Evolutionary conservation across 441 rosid species (phyloP).

Genomic region (Erysimum pusillum): DNA sequence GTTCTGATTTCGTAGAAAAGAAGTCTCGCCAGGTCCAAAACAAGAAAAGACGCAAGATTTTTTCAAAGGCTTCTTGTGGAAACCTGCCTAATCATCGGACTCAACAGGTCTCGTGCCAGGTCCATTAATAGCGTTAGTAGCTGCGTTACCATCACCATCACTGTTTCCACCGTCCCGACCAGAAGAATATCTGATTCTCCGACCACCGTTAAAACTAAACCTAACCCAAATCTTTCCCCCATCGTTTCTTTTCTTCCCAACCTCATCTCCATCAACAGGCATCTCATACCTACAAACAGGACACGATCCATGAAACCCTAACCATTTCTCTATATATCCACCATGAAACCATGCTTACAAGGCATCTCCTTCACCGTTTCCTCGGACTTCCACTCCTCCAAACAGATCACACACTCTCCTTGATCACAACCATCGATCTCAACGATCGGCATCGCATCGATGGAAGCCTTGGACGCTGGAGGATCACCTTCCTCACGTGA

Average conservation of each 20-base stretch:
- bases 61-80: neutral
- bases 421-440: slow-evolving; percentile 39
- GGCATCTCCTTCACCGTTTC: slow-evolving; percentile 75
- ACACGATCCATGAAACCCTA: slow-evolving; percentile 49
- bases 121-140: no score
- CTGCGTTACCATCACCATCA: slow-evolving; percentile 11
- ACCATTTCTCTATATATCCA: slow-evolving; percentile 43
- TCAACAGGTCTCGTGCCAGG: slow-evolving; percentile 8
- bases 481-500: slow-evolving; percentile 60
- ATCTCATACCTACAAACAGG: slow-evolving; percentile 48
- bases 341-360: slow-evolving; percentile 50
- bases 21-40: neutral
- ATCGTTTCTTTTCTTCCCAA: slow-evolving; percentile 41
- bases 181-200: slow-evolving; percentile 51
- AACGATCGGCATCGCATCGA: slow-evolving; percentile 69
- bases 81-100: slow-evolving; percentile 6
- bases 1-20: neutral
- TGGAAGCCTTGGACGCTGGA: slow-evolving; percentile 77
- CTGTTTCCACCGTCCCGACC: slow-evolving; percentile 26
- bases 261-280: slow-evolving; percentile 45
- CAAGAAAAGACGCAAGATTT: neutral
- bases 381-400: slow-evolving; percentile 65
- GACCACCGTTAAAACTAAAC: slow-evolving; percentile 40
- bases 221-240: slow-evolving; percentile 43
- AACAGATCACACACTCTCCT: slow-evolving; percentile 72